Evolutionary conservation across 768 basidiomycete genomes (phyloP), one percentile per base, ranked within the genome.

Genomic region (Amanita molliuscula): DNA sequence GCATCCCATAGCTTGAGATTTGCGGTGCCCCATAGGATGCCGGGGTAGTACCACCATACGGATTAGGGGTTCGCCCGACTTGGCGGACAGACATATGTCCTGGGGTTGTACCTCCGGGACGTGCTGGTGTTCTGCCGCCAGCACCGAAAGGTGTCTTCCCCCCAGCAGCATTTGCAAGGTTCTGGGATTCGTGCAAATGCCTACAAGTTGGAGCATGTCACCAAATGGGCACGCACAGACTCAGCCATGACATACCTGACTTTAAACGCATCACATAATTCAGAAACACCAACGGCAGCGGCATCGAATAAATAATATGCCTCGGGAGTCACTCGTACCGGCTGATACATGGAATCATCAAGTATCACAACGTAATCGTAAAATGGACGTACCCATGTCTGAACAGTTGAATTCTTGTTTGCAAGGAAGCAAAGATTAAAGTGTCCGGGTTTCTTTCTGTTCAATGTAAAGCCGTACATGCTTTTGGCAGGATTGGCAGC

Each of bases 221-320:
- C 4, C 8, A 18, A 29, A 41, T 29, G 13, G 15, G 9, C 31
- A 34, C 26, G 26, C 6, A 43, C 25, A 43, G 16, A 25, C 31
- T 53, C 23, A 20, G 25, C 37, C 41, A 36, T 20, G 16, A 58
- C 73, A 58, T 58, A 82, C 82, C 83, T 67, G 60, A 89, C 80
- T 80, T 97, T 97, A 80, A 98, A 98, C 16, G 94, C 93, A 63
- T 97, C 94, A 55, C 95, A 96, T 4, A 98, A 69, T 64, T 96
- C 92, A 3, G 88, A 83, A 21, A 98, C 90, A 33, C 90, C 92
- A 6, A 88, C 82, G 21, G 91, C 89, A 41, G 90, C 80, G 5
- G 90, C 88, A 55, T 93, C 90, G 58, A 90, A 91, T 15, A 97
- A 76, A 61, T 85, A 86, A 61, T 93, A 96, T 4, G 87, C 87